Base-by-base conservation (phyloP, 2,329 filamentous ascomycete species). In the Ceratocystis variospora region DNA sequence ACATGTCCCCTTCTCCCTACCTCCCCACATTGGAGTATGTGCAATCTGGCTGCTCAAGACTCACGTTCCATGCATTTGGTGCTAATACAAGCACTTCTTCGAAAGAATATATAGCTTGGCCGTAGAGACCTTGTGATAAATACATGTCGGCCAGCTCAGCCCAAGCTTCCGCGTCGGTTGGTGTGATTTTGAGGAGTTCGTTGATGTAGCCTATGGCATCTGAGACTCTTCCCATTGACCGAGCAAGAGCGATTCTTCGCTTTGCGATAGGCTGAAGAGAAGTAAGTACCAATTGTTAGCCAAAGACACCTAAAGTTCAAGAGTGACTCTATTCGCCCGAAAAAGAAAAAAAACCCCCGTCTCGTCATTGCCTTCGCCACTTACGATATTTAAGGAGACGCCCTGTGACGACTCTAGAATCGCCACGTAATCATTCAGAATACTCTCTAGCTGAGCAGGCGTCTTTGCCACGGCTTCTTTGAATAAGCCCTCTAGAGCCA, bases 31-130 rank as follows among this genome's bases (percentile, higher is more conserved):
- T 59, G 12, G 28, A 15, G 37, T 41, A 41, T 37, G 5, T 19
- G 22, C 17, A 22, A 10, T 50, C 7, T 50, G 7, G 48, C 15
- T 41, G 61, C 10, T 19, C 31, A 6, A n/a, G 68, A 75, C 88
- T 74, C 75, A 94, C 89, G 79, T 96, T 97, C 92, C 94, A 99
- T 22, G 93, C 90, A 77, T 96, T 96, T 3, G 94, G 93, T 64
- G 85, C 83, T 67, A 96, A 80, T 63, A 97, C 79, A 57, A 99
- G 76, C 22, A 96, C 90, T 75, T 99, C 94, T 75, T 99, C 94
- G 57, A 96, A 78, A 68, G 90, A 87, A 75, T 88, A 96, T 63
- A 96, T 85, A 48, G 91, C 89, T 75, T 97, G 93, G 15, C 86
- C 78, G 72, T 88, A 90, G 71, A 93, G 77, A 0, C 88, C 90